Conservation (phyloP, 2,329 filamentous ascomycete genomes). For the Stenocarpella maydis region DNA sequence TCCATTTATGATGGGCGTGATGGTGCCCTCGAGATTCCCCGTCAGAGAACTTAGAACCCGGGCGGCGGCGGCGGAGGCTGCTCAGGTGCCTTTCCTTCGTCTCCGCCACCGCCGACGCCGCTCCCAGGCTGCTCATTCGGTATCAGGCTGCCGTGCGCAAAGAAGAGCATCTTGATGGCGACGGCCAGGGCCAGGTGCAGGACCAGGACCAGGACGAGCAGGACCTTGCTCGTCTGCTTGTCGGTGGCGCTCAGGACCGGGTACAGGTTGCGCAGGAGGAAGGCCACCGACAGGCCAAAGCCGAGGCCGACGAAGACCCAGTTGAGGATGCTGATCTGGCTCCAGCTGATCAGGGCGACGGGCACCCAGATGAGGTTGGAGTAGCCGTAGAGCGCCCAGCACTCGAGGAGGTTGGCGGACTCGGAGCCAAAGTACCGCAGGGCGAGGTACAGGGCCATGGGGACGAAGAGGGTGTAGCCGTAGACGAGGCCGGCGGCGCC, state of each 20-base stretch:
- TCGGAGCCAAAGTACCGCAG: conserved; percentile 96
- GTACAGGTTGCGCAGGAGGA: conserved; percentile 86
- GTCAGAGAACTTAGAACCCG: conserved; percentile 13
- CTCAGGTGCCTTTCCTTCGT: conserved; percentile 17
- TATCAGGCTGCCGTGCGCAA: conserved; percentile 78
- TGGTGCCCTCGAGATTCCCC: background rate
- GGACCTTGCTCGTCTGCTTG: conserved; percentile 85
- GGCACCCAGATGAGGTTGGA: conserved; percentile 97
- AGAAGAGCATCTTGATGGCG: conserved; percentile 97
- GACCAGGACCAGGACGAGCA: conserved; percentile 83
- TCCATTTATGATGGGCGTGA: background rate
- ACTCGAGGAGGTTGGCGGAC: conserved; percentile 91
- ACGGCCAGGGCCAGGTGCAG: conserved; percentile 90
- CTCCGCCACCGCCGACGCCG: conserved; percentile 32
- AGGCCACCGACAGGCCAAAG: conserved; percentile 82
- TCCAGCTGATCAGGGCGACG: conserved; percentile 92
- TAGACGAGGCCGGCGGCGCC: conserved; percentile 92
- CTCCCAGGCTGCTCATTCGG: conserved; percentile 36
- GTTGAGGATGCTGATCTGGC: conserved; percentile 84
- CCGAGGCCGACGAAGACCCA: conserved; percentile 92
- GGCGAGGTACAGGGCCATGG: conserved; percentile 83
- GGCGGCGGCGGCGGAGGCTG: conserved; percentile 18
- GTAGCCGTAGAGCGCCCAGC: conserved; percentile 95
- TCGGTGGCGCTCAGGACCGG: conserved; percentile 94
- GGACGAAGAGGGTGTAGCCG: conserved; percentile 90